Evolutionary conservation across 441 rosid species (phyloP).

Genomic region (Corymbia citriodora): DNA sequence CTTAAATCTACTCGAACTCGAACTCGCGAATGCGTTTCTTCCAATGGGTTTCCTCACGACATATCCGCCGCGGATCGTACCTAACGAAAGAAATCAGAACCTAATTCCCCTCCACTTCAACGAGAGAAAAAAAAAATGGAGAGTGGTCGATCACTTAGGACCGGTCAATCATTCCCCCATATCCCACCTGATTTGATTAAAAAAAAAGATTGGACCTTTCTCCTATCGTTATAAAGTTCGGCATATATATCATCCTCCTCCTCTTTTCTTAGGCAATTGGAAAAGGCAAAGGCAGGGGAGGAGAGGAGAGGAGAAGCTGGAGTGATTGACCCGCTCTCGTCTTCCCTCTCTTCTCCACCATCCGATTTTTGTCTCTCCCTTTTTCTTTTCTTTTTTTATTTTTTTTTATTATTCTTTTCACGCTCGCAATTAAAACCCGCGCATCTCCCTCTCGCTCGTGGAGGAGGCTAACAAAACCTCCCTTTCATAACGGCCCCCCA

Average conservation of each 20-base stretch:
- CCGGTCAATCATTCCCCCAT: background rate
- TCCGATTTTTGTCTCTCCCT: background rate
- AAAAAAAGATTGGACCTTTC: too few species aligned
- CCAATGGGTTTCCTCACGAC: background rate
- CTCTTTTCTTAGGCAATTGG: background rate
- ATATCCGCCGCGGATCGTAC: background rate
- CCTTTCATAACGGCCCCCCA: background rate
- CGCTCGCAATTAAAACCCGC: background rate
- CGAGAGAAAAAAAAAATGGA: too few species aligned
- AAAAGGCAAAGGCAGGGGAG: background rate
- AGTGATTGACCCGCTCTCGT: background rate
- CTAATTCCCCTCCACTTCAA: background rate
- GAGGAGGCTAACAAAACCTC: background rate
- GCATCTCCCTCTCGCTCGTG: background rate
- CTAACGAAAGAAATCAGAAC: background rate
- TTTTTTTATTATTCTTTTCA: background rate
- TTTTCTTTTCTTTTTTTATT: rapidly evolving
- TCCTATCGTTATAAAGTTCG: too few species aligned
- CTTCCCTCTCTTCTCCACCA: background rate
- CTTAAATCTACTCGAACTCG: background rate
- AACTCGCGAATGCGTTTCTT: background rate
- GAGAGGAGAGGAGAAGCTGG: background rate
- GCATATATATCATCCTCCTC: too few species aligned
- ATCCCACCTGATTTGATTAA: background rate
- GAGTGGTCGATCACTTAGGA: background rate